These are phyloP conservation scores for Yamadazyma philogaea DNA, from an alignment of 805 yeast genomes.

Conservation along the genomic window DNA sequence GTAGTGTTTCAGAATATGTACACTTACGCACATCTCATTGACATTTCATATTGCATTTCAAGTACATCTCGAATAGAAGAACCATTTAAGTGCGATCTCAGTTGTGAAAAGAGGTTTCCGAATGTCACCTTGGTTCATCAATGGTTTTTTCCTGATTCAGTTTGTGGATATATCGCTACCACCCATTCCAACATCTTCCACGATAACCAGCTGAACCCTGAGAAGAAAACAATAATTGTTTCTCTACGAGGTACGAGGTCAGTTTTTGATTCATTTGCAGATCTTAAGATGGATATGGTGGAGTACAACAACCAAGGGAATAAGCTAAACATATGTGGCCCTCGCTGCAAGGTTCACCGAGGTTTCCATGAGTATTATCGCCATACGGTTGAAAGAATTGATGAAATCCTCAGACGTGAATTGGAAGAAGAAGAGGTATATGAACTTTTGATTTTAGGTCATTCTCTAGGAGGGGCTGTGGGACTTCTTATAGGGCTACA, in stretches of 20 bases:
- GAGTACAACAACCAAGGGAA: conserved; percentile 22
- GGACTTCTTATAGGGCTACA: conserved; percentile 36
- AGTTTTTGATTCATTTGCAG: conserved; percentile 36
- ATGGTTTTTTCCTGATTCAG: conserved; percentile 39
- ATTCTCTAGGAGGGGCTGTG: conserved; percentile 42
- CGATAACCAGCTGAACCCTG: conserved; percentile 9
- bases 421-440: conserved; percentile 18
- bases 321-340: conserved; percentile 26
- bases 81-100: conserved; percentile 40
- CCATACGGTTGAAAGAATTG: conserved; percentile 26
- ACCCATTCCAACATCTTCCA: conserved; percentile 26
- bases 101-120: conserved; percentile 34
- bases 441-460: conserved; percentile 27
- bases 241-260: conserved; percentile 46
- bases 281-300: conserved; percentile 36
- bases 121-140: conserved; percentile 37
- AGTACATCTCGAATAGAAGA: conserved; percentile 23
- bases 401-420: conserved; percentile 21
- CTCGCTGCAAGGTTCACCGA: conserved; percentile 36
- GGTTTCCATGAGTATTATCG: conserved; percentile 34
- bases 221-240: conserved; percentile 28
- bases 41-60: conserved; percentile 43
- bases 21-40: conserved; percentile 41
- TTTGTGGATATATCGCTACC: conserved; percentile 38
- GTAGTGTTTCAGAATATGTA: conserved; percentile 27